Conservation (phyloP, 306 rosid species). For the Alnus glutinosa region DNA sequence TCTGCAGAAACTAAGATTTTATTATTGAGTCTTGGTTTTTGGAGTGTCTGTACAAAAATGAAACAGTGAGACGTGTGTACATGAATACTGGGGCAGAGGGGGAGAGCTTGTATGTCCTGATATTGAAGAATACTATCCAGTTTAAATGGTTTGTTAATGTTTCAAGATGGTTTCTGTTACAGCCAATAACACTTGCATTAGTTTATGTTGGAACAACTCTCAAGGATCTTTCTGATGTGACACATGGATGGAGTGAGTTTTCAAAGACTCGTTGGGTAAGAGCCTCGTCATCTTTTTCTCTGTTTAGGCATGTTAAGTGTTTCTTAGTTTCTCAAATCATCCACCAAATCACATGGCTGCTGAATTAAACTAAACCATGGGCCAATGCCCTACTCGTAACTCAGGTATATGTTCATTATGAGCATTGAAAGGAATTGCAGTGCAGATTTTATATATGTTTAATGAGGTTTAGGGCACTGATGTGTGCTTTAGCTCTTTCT, state of each 20-base stretch:
- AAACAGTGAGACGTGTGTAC: neutral
- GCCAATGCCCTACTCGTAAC: neutral
- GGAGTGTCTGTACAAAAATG: neutral
- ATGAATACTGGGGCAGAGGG: neutral
- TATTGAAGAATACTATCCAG: neutral
- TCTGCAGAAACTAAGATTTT: neutral
- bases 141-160: conserved; percentile 20
- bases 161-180: conserved; percentile 35
- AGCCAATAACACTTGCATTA: conserved; percentile 89
- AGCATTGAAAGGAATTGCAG: conserved; percentile 15
- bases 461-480: neutral
- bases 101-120: neutral
- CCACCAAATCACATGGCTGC: neutral
- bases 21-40: neutral
- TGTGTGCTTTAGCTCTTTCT: conserved; percentile 4
- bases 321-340: neutral
- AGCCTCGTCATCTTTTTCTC: conserved; percentile 19
- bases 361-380: neutral
- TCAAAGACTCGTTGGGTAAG: conserved; percentile 91
- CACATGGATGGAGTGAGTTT: conserved; percentile 91
- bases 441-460: conserved; percentile 17
- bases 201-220: conserved; percentile 94
- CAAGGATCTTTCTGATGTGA: conserved; percentile 93
- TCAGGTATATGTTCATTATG: neutral
- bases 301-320: conserved; percentile 15